These are phyloP conservation scores for Ceraceosorus guamensis DNA, from an alignment of 1,284 basidiomycete genomes.

Conservation along the genomic window DNA sequence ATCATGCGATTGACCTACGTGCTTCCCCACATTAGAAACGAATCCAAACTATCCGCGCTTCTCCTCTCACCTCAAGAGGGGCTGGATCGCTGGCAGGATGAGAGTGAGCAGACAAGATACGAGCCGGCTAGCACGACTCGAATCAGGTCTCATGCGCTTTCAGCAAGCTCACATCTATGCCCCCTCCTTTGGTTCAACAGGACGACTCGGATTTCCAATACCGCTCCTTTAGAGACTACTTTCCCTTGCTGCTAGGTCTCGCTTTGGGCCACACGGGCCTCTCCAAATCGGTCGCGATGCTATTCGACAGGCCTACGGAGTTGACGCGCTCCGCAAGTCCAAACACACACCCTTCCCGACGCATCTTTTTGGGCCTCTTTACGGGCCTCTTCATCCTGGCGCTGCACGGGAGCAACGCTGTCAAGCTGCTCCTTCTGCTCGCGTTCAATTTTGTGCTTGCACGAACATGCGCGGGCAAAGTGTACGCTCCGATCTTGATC, in stretches of 20 bases:
- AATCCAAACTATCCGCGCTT: slow-evolving; percentile 68
- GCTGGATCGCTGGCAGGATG: slow-evolving; percentile 53
- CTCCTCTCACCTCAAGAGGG: slow-evolving; percentile 56
- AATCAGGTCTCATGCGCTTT: background rate
- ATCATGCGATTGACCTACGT: too few species aligned
- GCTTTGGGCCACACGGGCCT: slow-evolving; percentile 34
- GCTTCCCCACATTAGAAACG: background rate
- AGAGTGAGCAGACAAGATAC: slow-evolving; percentile 45
- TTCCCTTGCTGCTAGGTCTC: slow-evolving; percentile 39
- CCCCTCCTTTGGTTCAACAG: slow-evolving; percentile 12
- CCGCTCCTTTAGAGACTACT: slow-evolving; percentile 46
- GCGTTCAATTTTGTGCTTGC: slow-evolving; percentile 63
- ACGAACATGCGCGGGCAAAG: slow-evolving; percentile 15
- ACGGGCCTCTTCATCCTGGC: slow-evolving; percentile 65
- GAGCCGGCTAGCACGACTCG: background rate
- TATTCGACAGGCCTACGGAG: too few species aligned
- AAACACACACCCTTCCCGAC: background rate
- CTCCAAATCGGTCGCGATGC: slow-evolving; percentile 31
- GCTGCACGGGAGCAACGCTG: slow-evolving; percentile 74
- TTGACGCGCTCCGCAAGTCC: background rate
- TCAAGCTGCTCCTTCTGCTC: slow-evolving; percentile 73
- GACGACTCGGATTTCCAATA: slow-evolving; percentile 52
- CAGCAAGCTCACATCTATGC: background rate
- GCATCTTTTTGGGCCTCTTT: slow-evolving; percentile 53
- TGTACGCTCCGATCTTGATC: slow-evolving; percentile 55